Base-by-base conservation (phyloP, 2,329 filamentous ascomycete species). In the Scleromitrula shiraiana region DNA sequence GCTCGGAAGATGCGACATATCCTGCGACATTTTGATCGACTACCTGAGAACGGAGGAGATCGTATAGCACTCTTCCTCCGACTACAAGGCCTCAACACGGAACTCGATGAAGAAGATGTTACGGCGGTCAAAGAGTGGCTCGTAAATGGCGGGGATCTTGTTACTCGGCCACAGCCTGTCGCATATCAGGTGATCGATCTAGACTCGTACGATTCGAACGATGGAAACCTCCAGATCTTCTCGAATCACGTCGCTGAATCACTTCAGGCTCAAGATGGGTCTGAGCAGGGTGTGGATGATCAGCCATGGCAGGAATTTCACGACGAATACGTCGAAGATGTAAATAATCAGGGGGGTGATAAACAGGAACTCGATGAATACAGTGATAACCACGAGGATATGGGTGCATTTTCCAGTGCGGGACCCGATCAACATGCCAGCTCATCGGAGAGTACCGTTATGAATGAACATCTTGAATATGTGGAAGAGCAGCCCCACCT, bases 1-100 rank as follows among this genome's bases (percentile, higher is more conserved):
- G 50, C 36, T 9, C 32, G 53, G 5, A 46, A 47, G 2, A 59
- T 59, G 51, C 50, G 55, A 29, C 50, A 57, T 45, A 41, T 59
- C n/a, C 35, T 59, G 6, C 49, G 53, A 12, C 23, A 47, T 7
- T 56, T 56, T 26, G 26, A 36, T 2, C 9, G 30, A 8, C 37
- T 58, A 3, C 56, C 57, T 5, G 33, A 24, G 1, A 50, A 45
- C 2, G 46, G 48, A 6, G 30, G 38, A 5, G 43, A 51, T 37
- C 47, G 55, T 19, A 17, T 39, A 17, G 40, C 45, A 8, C 35
- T 59, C 0, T 59, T 51, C 22, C 24, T 50, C 10, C 43, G 36
- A 1, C 33, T 58, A 1, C 37, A 52, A 14, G 20, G 23, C 8
- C 38, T 59, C 1, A 50, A 55, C 4, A 52, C 46, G 10, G 45